Conservation (phyloP, 768 basidiomycete genomes). For the Rhizopogon vulgaris region DNA sequence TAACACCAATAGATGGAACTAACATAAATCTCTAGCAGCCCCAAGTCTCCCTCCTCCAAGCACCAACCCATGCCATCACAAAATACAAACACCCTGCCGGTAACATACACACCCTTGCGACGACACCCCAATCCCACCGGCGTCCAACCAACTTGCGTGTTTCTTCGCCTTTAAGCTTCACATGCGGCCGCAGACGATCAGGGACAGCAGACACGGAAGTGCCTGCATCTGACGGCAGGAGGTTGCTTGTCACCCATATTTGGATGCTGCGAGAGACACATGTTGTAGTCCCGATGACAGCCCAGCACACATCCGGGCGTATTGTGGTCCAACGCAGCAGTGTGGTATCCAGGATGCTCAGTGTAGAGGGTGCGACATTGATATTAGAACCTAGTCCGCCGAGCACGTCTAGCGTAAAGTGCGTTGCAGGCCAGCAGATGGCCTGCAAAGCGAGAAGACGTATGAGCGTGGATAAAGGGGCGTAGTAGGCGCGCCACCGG, state of each 20-base stretch:
- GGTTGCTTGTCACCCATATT: constrained; percentile 94
- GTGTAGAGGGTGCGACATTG: background rate
- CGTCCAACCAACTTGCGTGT: constrained; percentile 37
- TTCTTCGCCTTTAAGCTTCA: constrained; percentile 15
- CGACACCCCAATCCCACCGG: constrained; percentile 78
- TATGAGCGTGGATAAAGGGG: constrained; percentile 81
- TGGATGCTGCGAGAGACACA: constrained; percentile 78
- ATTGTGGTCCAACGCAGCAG: constrained; percentile 39
- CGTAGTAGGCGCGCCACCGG: constrained; percentile 90
- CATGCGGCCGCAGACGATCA: constrained; percentile 19
- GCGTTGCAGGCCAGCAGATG: constrained; percentile 95
- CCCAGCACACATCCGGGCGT: constrained; percentile 86
- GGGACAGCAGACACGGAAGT: constrained; percentile 4
- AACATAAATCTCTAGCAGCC: constrained; percentile 12
- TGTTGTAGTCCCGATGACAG: constrained; percentile 84
- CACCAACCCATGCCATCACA: constrained; percentile 68
- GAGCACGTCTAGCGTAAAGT: constrained; percentile 72
- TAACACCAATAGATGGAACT: background rate
- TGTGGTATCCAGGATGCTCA: constrained; percentile 18
- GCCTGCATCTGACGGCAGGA: constrained; percentile 28
- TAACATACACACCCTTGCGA: constrained; percentile 61
- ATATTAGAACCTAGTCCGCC: constrained; percentile 30
- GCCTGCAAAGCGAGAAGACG: constrained; percentile 89
- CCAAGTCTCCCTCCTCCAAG: constrained; percentile 34
- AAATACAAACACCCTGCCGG: constrained; percentile 74